Base-by-base conservation (phyloP, 352 stramenopile genomes). In the Saprolegnia parasitica region DNA sequence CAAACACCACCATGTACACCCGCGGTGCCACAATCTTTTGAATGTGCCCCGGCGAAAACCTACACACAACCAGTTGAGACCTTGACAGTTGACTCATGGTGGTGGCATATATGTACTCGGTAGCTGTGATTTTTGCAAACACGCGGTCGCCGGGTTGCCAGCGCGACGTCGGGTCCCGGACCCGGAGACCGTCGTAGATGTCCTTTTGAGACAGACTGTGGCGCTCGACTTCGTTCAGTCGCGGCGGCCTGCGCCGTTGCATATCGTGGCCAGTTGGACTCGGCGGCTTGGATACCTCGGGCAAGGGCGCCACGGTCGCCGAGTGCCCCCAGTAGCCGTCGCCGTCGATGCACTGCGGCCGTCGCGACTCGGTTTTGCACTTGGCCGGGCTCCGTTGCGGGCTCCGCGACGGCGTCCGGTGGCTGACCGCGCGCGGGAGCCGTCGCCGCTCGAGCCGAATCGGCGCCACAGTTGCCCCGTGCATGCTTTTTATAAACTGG, bases 1-100 rank as follows among this genome's bases (percentile, higher is more conserved):
- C 52, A 60, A 42, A 60, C 3, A 60, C 52, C 1, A 60, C 20
- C 52, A 60, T 60, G 20, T 60, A 60, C 24, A 60, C 52, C 13
- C 20, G 16, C 3, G 24, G 52, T 4, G 24, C 24, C 3, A 60
- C 20, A 9, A 60, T 24, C 20, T 60, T 60, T 60, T 60, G 52
- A 24, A 60, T 60, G 35, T 60, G 52, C 24, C 52, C 52, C 16
- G 52, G 13, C 13, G 16, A 18, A 26, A 24, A 55, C 24, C 47
- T 55, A 55, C 24, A 29, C n/a, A 5, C n/a, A 29, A n/a, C n/a
- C n/a, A n/a, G n/a, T n/a, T n/a, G n/a, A n/a, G n/a, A n/a, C n/a
- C n/a, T 55, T 5, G 47, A 55, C 47, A 5, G 5, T 29, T 55
- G n/a, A 2, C 2, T 29, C 47, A 55, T 55, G n/a, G n/a, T n/a